These are phyloP conservation scores for Lentithecium fluviatile DNA, from an alignment of 495 filamentous ascomycete species.

Conservation along the genomic window DNA sequence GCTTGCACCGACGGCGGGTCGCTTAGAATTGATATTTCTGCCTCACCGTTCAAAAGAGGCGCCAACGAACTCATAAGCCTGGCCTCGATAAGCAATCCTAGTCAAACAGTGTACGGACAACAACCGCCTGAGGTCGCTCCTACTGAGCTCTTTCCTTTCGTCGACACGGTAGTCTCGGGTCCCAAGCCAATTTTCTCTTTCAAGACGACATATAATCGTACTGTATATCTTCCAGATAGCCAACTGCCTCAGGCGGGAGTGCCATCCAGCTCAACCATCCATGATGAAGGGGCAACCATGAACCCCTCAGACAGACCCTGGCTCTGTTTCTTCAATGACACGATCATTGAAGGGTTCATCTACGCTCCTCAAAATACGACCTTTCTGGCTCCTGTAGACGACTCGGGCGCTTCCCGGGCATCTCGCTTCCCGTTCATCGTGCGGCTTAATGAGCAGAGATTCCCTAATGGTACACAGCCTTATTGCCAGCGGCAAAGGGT, in stretches of 20 bases:
- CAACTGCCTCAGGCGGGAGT: not conserved
- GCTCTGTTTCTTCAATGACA: constrained; percentile 86
- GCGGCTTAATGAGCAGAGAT: constrained; percentile 13
- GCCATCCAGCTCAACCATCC: not conserved
- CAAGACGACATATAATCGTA: constrained; percentile 3
- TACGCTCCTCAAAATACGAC: constrained; percentile 51
- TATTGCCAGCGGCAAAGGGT: constrained; percentile 5
- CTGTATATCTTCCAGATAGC: not conserved
- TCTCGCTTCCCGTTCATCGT: constrained; percentile 6
- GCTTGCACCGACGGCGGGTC: constrained; percentile 1
- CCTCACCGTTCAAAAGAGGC: not conserved
- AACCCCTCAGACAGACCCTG: constrained; percentile 67
- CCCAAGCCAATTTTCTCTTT: constrained; percentile 4
- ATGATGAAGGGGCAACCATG: constrained; percentile 30
- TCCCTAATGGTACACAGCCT: not conserved
- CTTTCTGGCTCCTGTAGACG: not conserved
- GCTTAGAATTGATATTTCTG: constrained; percentile 1
- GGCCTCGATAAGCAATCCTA: not conserved
- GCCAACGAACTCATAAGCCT: not conserved
- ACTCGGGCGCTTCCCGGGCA: not conserved
- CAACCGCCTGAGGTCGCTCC: not conserved
- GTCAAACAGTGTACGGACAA: not conserved
- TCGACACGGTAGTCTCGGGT: not conserved
- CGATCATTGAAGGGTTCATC: constrained; percentile 75
- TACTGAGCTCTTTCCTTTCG: not conserved